Evolutionary conservation across 306 rosid genomes (phyloP).

Genomic region (Prunus kanzakura): DNA sequence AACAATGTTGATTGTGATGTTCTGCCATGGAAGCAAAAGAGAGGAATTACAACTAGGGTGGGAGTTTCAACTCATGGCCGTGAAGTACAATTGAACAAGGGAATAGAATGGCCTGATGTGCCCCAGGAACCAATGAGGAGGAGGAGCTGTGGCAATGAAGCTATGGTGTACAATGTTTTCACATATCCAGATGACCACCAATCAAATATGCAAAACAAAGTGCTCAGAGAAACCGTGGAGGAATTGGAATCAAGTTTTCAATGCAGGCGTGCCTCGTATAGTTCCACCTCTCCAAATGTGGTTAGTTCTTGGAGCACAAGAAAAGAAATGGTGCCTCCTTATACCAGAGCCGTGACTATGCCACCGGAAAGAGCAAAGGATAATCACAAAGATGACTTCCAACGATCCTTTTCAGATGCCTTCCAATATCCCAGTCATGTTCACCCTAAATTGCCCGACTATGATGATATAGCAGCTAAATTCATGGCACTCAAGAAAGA

Average conservation of each 20-base stretch:
- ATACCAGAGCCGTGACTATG: slow-evolving; percentile 57
- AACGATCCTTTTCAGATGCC: slow-evolving; percentile 58
- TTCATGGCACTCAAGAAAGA: slow-evolving; percentile 63
- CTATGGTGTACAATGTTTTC: slow-evolving; percentile 29
- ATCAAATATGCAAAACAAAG: slow-evolving; percentile 19
- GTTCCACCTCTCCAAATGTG: slow-evolving; percentile 6
- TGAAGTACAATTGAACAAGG: slow-evolving; percentile 22
- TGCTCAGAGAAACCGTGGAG: slow-evolving; percentile 10
- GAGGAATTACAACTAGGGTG: slow-evolving; percentile 11
- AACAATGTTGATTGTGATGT: slow-evolving; percentile 7
- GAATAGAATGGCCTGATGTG: slow-evolving; percentile 14
- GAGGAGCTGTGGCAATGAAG: slow-evolving; percentile 24
- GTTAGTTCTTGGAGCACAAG: slow-evolving; percentile 24
- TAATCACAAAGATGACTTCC: slow-evolving; percentile 27
- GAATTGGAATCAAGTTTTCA: slow-evolving; percentile 9
- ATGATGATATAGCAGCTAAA: slow-evolving; percentile 59
- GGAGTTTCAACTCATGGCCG: slow-evolving; percentile 12
- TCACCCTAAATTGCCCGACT: slow-evolving; percentile 79
- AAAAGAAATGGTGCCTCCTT: slow-evolving; percentile 28
- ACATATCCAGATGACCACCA: slow-evolving; percentile 28
- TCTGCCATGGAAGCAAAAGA: slow-evolving; percentile 25
- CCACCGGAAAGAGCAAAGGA: slow-evolving; percentile 42
- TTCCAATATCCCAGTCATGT: slow-evolving; percentile 54
- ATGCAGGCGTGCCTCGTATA: background rate
- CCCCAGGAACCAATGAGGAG: slow-evolving; percentile 26